Conservation (phyloP, 192 early-diverging fungal genomes). For the Phycomyces nitens region DNA sequence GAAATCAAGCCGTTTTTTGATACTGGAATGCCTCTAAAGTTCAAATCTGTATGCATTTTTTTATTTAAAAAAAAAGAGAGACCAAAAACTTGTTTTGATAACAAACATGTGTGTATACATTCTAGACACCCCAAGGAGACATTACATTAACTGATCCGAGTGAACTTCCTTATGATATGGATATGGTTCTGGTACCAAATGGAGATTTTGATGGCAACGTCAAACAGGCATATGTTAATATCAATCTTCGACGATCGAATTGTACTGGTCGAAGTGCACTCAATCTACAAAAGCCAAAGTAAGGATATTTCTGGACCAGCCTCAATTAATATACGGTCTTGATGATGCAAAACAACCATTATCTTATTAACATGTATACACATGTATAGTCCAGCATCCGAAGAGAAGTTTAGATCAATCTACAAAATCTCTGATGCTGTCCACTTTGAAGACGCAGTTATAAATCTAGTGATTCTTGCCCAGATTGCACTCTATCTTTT, state of each 20-base stretch:
- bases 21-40: conserved; percentile 21
- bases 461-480: conserved; percentile 40
- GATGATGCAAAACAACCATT: too few relatives aligned
- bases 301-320: neutral
- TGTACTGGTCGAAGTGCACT: conserved; percentile 52
- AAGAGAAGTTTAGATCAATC: conserved; percentile 50
- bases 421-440: conserved; percentile 45
- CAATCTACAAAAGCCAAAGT: conserved; percentile 46
- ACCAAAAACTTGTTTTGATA: neutral
- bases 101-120: neutral
- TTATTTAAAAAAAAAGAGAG: neutral
- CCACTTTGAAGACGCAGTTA: conserved; percentile 46
- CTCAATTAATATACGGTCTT: too few relatives aligned
- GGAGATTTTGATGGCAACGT: conserved; percentile 48
- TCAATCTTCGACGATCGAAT: conserved; percentile 46
- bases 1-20: conserved; percentile 30
- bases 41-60: conserved; percentile 34
- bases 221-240: conserved; percentile 45
- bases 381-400: conserved; percentile 45
- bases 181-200: conserved; percentile 47
- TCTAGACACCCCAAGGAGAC: conserved; percentile 45
- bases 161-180: conserved; percentile 41
- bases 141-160: conserved; percentile 47
- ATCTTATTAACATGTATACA: too few relatives aligned
- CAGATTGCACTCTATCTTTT: conserved; percentile 45